These are phyloP conservation scores for Aspergillus carlsbadensis DNA, from an alignment of 495 filamentous ascomycete genomes.

Conservation along the genomic window DNA sequence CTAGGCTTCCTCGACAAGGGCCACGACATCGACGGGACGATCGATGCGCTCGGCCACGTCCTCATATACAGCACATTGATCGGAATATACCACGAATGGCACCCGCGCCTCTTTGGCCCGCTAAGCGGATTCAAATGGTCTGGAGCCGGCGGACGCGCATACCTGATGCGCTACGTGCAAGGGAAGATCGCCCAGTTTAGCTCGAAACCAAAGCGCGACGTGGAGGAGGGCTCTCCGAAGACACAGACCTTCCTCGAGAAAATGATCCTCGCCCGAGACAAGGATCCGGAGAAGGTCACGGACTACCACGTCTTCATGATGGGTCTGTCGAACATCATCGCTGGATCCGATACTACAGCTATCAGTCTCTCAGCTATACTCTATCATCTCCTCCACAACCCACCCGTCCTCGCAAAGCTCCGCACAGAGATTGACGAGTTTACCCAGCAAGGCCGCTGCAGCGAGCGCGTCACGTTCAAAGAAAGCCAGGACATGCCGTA, in stretches of 20 bases:
- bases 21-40: slow-evolving; percentile 62
- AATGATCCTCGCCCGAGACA: slow-evolving; percentile 54
- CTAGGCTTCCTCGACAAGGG: slow-evolving; percentile 60
- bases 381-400: slow-evolving; percentile 48
- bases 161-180: slow-evolving; percentile 43
- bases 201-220: slow-evolving; percentile 11
- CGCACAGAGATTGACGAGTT: slow-evolving; percentile 45
- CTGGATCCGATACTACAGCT: slow-evolving; percentile 57
- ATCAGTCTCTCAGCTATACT: slow-evolving; percentile 50
- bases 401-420: slow-evolving; percentile 35
- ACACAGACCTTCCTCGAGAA: slow-evolving; percentile 54
- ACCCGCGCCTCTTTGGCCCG: slow-evolving; percentile 41
- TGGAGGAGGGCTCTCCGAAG: slow-evolving; percentile 29
- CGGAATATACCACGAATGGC: slow-evolving; percentile 46
- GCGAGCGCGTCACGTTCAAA: slow-evolving; percentile 39
- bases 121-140: slow-evolving; percentile 42
- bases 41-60: slow-evolving; percentile 51
- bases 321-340: slow-evolving; percentile 51
- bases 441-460: slow-evolving; percentile 27
- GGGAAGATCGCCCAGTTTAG: slow-evolving; percentile 40
- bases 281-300: slow-evolving; percentile 56
- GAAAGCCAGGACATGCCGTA: slow-evolving; percentile 51
- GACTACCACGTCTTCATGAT: slow-evolving; percentile 49
- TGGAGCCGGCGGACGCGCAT: slow-evolving; percentile 39
- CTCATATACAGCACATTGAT: slow-evolving; percentile 58